Conservation (phyloP, 371 early-diverging fungal genomes). For the Batkoa obscura region DNA sequence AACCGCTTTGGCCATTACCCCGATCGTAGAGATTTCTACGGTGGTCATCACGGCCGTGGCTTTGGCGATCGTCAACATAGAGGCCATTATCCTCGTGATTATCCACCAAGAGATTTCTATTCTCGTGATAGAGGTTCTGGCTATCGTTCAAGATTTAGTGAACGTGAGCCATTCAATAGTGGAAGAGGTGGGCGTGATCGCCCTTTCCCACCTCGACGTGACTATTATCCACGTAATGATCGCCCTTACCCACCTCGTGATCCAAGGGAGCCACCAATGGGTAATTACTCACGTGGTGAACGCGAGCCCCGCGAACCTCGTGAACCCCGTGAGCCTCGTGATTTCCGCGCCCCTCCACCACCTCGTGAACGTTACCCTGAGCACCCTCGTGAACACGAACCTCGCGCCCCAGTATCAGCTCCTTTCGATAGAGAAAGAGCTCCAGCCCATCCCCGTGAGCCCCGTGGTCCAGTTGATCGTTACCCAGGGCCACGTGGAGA, state of each 20-base stretch:
- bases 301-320: background rate
- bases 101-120: background rate
- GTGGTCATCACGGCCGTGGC: background rate
- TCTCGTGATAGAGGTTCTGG: background rate
- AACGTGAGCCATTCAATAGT: background rate
- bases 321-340: background rate
- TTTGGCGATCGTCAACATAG: background rate
- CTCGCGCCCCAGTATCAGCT: background rate
- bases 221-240: constrained; percentile 1
- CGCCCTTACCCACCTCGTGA: constrained; percentile 1
- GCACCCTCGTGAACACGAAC: background rate
- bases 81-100: background rate
- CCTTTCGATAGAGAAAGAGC: constrained; percentile 2
- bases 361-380: constrained; percentile 3
- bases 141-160: background rate
- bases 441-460: constrained; percentile 1
- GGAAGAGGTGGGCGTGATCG: background rate
- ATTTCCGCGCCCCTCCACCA: background rate
- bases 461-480: background rate
- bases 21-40: background rate
- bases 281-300: background rate
- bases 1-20: background rate
- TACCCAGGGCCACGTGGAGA: constrained; percentile 2
- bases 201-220: background rate
- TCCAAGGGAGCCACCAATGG: background rate